Evolutionary conservation across 148 eudicot species (phyloP).

Genomic region (Simmondsia chinensis): DNA sequence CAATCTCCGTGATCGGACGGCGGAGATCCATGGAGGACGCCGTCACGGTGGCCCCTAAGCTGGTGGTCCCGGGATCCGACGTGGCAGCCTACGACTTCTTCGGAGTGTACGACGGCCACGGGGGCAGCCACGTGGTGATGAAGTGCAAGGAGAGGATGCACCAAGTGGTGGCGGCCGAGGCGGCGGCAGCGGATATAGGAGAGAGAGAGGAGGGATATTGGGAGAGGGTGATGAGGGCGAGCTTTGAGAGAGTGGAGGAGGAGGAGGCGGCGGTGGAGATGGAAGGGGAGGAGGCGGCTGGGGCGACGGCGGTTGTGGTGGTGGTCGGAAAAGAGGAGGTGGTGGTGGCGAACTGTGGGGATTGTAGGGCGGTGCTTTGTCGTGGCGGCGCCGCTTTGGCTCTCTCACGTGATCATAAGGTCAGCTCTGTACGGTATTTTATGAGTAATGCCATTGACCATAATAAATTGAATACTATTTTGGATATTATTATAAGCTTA

Average conservation of each 20-base stretch:
- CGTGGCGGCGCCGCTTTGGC: constrained; percentile 15
- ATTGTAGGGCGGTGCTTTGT: constrained; percentile 26
- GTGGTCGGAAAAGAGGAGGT: constrained; percentile 26
- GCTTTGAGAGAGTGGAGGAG: constrained; percentile 25
- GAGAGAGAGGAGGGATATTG: constrained; percentile 6
- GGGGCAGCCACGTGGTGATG: constrained; percentile 18
- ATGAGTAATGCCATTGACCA: not conserved
- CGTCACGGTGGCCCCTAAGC: constrained; percentile 10
- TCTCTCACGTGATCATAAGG: constrained; percentile 23
- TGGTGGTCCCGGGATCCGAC: not conserved
- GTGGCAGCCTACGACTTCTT: constrained; percentile 18
- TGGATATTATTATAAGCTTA: too few relatives aligned
- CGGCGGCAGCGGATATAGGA: not conserved
- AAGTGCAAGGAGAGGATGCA: constrained; percentile 29
- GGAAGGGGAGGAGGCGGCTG: constrained; percentile 1
- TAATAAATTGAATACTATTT: too few relatives aligned
- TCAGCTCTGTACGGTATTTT: not conserved
- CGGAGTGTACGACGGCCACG: constrained; percentile 38
- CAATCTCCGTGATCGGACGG: constrained; percentile 31
- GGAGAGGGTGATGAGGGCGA: constrained; percentile 18
- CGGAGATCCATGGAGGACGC: constrained; percentile 34
- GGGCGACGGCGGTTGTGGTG: constrained; percentile 36
- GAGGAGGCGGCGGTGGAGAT: constrained; percentile 5
- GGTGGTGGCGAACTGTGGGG: constrained; percentile 34
- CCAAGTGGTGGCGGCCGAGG: constrained; percentile 14